A percentile compares a stretch with the other conserved stretches of the same genome.
Evolutionary conservation across 768 basidiomycete genomes (phyloP).

Genomic region (Mycena capillaripes): DNA sequence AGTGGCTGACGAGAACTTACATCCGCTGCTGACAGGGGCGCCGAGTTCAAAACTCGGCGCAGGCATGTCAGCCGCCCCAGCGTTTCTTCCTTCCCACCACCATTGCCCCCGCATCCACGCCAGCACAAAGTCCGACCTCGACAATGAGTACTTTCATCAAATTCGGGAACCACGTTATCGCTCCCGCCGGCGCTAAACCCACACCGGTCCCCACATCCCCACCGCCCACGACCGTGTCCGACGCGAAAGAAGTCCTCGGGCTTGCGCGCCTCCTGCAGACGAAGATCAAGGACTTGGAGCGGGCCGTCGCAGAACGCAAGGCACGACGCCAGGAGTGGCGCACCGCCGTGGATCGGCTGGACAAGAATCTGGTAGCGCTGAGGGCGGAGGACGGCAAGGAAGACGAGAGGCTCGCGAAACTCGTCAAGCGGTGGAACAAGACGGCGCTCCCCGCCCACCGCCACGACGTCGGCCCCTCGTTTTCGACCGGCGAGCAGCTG

Average conservation of each 20-base stretch:
- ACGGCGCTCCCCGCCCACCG: background rate
- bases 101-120: background rate
- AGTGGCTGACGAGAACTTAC: conserved; percentile 25
- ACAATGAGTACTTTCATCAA: conserved; percentile 30
- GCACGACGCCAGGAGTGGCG: conserved; percentile 12
- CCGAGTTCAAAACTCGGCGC: background rate
- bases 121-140: background rate
- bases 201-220: background rate
- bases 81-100: conserved; percentile 12
- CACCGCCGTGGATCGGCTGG: background rate
- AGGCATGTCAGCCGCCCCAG: conserved; percentile 23
- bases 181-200: conserved; percentile 15
- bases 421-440: conserved; percentile 22
- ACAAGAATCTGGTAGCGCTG: conserved; percentile 14
- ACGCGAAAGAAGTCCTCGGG: background rate
- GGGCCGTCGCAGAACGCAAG: conserved; percentile 7
- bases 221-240: background rate
- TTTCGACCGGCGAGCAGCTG: background rate
- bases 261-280: conserved; percentile 20
- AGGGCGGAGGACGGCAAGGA: conserved; percentile 19
- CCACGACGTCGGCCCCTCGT: background rate
- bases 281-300: conserved; percentile 26
- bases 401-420: conserved; percentile 26
- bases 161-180: conserved; percentile 30
- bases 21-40: background rate